phyloP scores from a whole-genome alignment of 306 rosid genomes.

The Quercus variabilis region DNA sequence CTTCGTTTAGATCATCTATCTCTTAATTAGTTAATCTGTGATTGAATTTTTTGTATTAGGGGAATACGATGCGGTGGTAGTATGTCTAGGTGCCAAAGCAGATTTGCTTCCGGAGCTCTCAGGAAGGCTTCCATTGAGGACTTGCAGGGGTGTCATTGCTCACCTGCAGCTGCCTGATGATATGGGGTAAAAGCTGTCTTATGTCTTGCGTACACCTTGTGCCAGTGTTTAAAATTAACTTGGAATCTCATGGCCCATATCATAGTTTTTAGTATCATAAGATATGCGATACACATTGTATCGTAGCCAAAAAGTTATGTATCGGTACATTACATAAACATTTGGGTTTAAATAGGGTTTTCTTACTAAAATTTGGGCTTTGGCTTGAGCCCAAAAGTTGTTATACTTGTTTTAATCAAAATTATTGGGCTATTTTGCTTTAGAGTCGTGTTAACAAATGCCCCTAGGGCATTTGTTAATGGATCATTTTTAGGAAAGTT shows the following conservation, averaged over 20 bases:
- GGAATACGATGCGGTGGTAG: slow-evolving; percentile 71
- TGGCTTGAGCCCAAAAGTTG: too few species aligned
- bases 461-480: too few species aligned
- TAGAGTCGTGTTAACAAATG: too few species aligned
- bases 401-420: too few species aligned
- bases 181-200: slow-evolving; percentile 38
- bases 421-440: too few species aligned
- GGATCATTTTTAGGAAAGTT: too few species aligned
- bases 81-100: slow-evolving; percentile 86
- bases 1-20: neutral
- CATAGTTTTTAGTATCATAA: too few species aligned
- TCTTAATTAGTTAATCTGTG: neutral
- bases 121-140: slow-evolving; percentile 88
- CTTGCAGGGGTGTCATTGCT: slow-evolving; percentile 85
- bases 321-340: too few species aligned
- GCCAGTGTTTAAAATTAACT: neutral
- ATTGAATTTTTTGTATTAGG: slow-evolving; percentile 32
- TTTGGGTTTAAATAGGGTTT: too few species aligned
- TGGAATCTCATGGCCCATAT: neutral
- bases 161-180: slow-evolving; percentile 61
- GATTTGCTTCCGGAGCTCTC: slow-evolving; percentile 77
- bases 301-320: too few species aligned
- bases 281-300: too few species aligned
- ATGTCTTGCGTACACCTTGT: slow-evolving; percentile 3
- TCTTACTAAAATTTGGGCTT: too few species aligned